These are phyloP conservation scores for Kurtzmaniella fragi DNA, from an alignment of 805 yeast genomes.

Conservation along the genomic window DNA sequence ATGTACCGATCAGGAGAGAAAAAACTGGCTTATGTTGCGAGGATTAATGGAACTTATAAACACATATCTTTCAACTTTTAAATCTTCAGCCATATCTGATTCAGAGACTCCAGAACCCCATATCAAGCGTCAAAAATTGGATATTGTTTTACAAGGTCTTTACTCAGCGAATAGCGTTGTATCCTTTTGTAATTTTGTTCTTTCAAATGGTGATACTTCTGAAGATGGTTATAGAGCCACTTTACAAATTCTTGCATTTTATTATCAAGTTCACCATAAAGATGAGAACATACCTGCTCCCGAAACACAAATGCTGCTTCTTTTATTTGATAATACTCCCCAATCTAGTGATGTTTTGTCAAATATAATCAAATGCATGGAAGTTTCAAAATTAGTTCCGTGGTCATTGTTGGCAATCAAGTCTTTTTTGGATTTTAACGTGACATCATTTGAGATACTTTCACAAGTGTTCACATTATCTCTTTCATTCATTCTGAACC, in stretches of 20 bases:
- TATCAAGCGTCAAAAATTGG: constrained; percentile 25
- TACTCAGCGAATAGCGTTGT: constrained; percentile 13
- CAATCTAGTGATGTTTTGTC: constrained; percentile 23
- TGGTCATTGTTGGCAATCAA: constrained; percentile 14
- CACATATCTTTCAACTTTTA: constrained; percentile 17
- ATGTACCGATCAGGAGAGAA: constrained; percentile 6
- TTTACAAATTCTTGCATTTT: constrained; percentile 24
- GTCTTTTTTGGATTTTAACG: constrained; percentile 3
- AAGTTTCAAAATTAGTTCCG: constrained; percentile 17
- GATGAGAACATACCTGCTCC: too few species aligned
- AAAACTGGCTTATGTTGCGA: constrained; percentile 37
- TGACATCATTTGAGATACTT: constrained; percentile 1
- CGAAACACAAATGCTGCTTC: too few species aligned
- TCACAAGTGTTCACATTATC: background rate
- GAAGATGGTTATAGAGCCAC: constrained; percentile 12
- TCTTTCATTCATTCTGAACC: too few species aligned
- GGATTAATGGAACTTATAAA: constrained; percentile 30
- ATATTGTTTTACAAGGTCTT: constrained; percentile 14
- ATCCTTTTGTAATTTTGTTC: constrained; percentile 21
- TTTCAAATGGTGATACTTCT: constrained; percentile 10
- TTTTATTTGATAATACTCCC: constrained; percentile 7
- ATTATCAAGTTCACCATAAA: constrained; percentile 1
- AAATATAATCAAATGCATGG: constrained; percentile 22
- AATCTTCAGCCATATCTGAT: background rate
- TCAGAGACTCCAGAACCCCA: constrained; percentile 1